Evolutionary conservation across 441 rosid species (phyloP), one percentile per base, ranked within the genome.

Genomic region (Monsonia emarginata): DNA sequence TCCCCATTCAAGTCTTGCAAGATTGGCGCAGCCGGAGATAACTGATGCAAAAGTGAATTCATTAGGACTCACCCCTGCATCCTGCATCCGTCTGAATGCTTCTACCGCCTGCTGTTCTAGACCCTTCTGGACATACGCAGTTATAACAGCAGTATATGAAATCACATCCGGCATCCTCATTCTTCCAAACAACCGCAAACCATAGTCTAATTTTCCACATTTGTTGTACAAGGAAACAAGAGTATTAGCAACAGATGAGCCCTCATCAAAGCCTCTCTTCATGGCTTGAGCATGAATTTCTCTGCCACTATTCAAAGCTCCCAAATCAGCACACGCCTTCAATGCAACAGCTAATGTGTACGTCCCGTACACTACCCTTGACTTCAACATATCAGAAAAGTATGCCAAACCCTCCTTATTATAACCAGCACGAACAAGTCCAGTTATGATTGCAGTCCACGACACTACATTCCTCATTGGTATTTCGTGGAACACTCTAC

Each of bases 391-490:
- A 72, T 84, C 77, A 13, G 91, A 78, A 61, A 93, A 87, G 77
- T 81, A 85, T 36, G 60, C 65, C 69, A 93, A 75, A 6, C 85
- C 95, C 64, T 85, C 81, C 74, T 77, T 68, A 66, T 78, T 40
- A 67, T 62, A 72, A 63, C 95, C 86, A 28, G 80, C 76, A 27
- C 79, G 91, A 75, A 88, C 96, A 69, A 93, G 81, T 28, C 91
- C 92, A 0, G 91, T 86, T 50, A 90, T 93, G 56, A 86, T 65
- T 7, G 97, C 84, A 27, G 98, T 93, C 98, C 97, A 93, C 0
- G 97, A 81, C 30, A 87, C 88, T 0, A 85, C 84, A 76, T 87
- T 90, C 71, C 79, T 81, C 13, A 42, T 21, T n/a, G 86, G 86
- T 91, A 93, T 85, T 70, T 84, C 91, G 30, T 74, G 69, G 34